Evolutionary conservation across 768 basidiomycete genomes (phyloP), one percentile per base, ranked within the genome.

Genomic region (Dentipellis fragilis): DNA sequence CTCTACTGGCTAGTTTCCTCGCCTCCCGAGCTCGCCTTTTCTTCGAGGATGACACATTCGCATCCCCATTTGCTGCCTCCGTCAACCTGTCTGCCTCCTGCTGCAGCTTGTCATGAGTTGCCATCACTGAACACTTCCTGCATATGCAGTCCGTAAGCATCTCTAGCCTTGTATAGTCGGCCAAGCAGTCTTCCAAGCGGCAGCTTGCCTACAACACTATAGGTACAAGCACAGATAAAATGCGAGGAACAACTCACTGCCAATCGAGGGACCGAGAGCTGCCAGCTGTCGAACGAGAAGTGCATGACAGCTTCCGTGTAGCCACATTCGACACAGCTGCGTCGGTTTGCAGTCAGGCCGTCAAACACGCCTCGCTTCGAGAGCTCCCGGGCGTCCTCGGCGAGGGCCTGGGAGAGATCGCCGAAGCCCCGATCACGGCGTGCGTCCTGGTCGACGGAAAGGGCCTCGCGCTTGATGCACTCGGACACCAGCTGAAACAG

Each of bases 231-330:
- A 51, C 54, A 39, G 38, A 29, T 6, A 6, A 29, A 29, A 6
- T 29, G 6, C 29, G 6, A 29, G 29, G 49, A 14, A 65, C 39
- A 14, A 78, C 82, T 63, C 68, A 87, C 84, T 36, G 73, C 71
- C 50, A 79, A 69, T 64, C 80, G 74, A 17, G 89, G 90, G 12
- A 92, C 72, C 29, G 85, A 77, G 45, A 94, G 72, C 66, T 89
- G 87, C 82, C 88, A 83, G 63, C 84, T 91, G 66, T 93, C 88
- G 60, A 93, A 86, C 1, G 84, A 74, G 66, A 92, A 94, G 66
- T 87, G 93, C 86, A 89, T 92, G 59, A 93, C 92, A 3, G 92
- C 89, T 65, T 94, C 92, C 12, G 91, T 92, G 67, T 95, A 97
- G 16, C 91, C 93, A 65, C 95, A 97, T 51, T 81, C 76, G 49